Percentiles rank a stretch among this genome's conserved stretches.
phyloP scores from a whole-genome alignment of 257 asterid genomes.

The Cruciata laevipes region DNA sequence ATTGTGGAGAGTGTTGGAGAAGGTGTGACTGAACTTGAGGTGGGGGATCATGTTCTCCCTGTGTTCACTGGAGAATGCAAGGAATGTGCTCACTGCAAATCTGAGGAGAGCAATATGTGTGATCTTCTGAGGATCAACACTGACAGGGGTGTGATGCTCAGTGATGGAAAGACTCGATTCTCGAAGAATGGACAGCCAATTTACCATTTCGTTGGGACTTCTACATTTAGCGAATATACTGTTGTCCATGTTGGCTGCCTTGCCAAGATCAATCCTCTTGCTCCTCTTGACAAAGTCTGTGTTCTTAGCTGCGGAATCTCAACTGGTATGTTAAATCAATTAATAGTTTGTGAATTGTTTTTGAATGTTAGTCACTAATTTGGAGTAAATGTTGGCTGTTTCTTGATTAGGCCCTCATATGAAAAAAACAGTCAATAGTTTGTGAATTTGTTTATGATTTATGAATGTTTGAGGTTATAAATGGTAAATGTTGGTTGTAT shows the following conservation, averaged over 20 bases:
- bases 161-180: constrained; percentile 51
- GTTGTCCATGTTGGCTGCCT: constrained; percentile 75
- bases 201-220: constrained; percentile 73
- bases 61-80: constrained; percentile 78
- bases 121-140: constrained; percentile 69
- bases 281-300: constrained; percentile 81
- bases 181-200: constrained; percentile 68
- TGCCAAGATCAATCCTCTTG: constrained; percentile 64
- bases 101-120: constrained; percentile 80
- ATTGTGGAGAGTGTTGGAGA: constrained; percentile 89
- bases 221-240: constrained; percentile 74
- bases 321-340: constrained; percentile 39
- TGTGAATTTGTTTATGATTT: not conserved
- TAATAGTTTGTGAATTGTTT: not conserved
- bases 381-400: too few species aligned
- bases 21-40: constrained; percentile 56
- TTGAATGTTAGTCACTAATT: too few species aligned
- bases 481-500: not conserved
- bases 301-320: constrained; percentile 78
- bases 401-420: too few species aligned
- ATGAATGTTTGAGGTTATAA: not conserved
- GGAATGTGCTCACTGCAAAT: constrained; percentile 68
- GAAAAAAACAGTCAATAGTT: too few species aligned
- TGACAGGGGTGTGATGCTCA: constrained; percentile 65
- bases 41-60: constrained; percentile 80